Conservation (phyloP, 2,329 filamentous ascomycete species). For the Pseudogymnoascus sp. region DNA sequence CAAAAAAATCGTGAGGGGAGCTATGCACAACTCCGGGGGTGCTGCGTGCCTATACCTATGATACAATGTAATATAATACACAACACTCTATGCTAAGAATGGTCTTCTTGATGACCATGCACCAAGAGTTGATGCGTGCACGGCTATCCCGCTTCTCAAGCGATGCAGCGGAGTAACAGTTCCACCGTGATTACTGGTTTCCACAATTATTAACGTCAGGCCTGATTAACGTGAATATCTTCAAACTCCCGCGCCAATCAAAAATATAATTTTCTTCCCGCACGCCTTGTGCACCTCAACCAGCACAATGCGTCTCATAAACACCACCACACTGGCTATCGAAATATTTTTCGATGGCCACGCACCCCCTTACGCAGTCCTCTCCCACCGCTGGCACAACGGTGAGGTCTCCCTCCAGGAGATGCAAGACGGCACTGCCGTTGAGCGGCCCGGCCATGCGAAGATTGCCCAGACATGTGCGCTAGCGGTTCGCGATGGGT, state of each 20-base stretch:
- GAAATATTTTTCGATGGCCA: conserved; percentile 13
- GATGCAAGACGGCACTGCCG: conserved; percentile 20
- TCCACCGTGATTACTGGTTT: conserved; percentile 1
- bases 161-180: background rate
- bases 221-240: background rate
- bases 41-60: background rate
- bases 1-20: background rate
- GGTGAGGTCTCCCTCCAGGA: conserved; percentile 26
- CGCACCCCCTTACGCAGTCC: conserved; percentile 25
- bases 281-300: background rate
- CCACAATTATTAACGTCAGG: background rate
- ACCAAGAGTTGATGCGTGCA: background rate
- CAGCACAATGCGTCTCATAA: conserved; percentile 14
- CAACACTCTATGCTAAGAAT: background rate
- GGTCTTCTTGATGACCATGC: background rate
- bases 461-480: conserved; percentile 11
- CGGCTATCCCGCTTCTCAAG: background rate
- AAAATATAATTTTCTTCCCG: background rate
- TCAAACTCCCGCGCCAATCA: background rate
- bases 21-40: background rate
- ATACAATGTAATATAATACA: background rate
- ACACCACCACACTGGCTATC: conserved; percentile 9
- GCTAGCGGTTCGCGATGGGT: conserved; percentile 10
- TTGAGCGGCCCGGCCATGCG: conserved; percentile 2
- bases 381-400: conserved; percentile 28